Evolutionary conservation across 1,284 basidiomycete species (phyloP).

Genomic region (Microbotryum violaceum): DNA sequence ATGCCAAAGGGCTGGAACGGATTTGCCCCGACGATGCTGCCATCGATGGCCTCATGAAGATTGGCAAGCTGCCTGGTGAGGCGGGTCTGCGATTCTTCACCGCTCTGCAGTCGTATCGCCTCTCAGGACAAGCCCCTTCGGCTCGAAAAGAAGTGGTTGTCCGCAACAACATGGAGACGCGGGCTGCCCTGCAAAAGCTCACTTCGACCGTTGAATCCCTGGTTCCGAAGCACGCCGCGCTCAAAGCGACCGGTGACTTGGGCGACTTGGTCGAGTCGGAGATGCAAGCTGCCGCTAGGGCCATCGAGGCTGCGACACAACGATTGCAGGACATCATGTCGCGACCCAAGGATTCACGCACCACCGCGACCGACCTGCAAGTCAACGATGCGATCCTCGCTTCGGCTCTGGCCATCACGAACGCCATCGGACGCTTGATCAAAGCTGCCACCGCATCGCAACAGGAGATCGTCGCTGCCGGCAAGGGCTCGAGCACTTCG

Average conservation of each 20-base stretch:
- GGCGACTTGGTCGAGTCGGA: conserved; percentile 95
- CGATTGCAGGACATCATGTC: conserved; percentile 83
- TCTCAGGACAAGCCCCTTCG: conserved; percentile 48
- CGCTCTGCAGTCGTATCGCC: conserved; percentile 90
- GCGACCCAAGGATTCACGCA: conserved; percentile 75
- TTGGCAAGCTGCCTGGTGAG: conserved; percentile 83
- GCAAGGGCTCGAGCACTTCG: conserved; percentile 74
- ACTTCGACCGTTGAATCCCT: conserved; percentile 80
- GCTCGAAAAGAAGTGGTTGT: conserved; percentile 81
- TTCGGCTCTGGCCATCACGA: conserved; percentile 89
- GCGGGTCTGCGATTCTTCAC: conserved; percentile 85
- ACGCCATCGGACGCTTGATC: conserved; percentile 88
- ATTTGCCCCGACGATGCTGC: conserved; percentile 84
- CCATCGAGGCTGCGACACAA: conserved; percentile 87
- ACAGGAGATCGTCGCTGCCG: conserved; percentile 94
- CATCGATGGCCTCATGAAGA: conserved; percentile 74
- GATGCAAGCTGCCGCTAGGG: conserved; percentile 86
- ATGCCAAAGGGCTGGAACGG: conserved; percentile 91
- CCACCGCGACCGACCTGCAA: conserved; percentile 83
- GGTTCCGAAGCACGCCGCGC: conserved; percentile 71
- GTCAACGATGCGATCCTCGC: conserved; percentile 97
- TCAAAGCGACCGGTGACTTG: conserved; percentile 81
- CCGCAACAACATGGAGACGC: conserved; percentile 80
- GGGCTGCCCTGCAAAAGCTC: conserved; percentile 69
- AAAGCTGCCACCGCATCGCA: conserved; percentile 94